Evolutionary conservation across 345 rosid genomes (phyloP).

Genomic region (Eucalyptus regnans): DNA sequence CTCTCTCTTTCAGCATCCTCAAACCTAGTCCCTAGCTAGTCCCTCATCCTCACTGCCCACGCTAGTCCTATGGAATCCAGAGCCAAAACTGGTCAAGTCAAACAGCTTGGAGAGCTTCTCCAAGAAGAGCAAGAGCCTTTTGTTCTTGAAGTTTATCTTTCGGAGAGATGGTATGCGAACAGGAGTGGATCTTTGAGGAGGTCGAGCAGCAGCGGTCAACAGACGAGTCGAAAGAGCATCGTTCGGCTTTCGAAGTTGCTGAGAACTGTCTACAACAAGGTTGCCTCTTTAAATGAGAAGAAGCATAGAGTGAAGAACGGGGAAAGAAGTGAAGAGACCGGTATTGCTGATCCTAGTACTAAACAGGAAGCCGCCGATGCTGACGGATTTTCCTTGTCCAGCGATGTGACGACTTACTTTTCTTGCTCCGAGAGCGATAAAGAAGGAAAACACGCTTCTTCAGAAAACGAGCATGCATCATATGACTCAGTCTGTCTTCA

Average conservation of each 20-base stretch:
- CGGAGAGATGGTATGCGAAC: slow-evolving; percentile 17
- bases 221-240: slow-evolving; percentile 4
- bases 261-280: slow-evolving; percentile 7
- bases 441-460: slow-evolving; percentile 10
- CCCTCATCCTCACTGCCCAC: not conserved
- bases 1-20: not conserved
- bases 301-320: not conserved
- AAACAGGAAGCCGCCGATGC: slow-evolving; percentile 9
- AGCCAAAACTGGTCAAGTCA: not conserved
- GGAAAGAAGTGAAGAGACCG: not conserved
- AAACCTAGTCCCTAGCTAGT: not conserved
- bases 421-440: slow-evolving; percentile 16
- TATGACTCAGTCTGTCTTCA: not conserved
- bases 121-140: slow-evolving; percentile 57
- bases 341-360: not conserved
- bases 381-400: slow-evolving; percentile 9
- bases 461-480: not conserved
- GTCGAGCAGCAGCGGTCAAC: not conserved
- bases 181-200: not conserved
- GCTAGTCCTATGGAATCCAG: not conserved
- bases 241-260: slow-evolving; percentile 6
- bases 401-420: slow-evolving; percentile 14
- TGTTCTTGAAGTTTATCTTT: slow-evolving; percentile 21
- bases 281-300: not conserved
- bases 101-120: slow-evolving; percentile 38